phyloP scores from a whole-genome alignment of 441 rosid genomes.

The Hura crepitans region DNA sequence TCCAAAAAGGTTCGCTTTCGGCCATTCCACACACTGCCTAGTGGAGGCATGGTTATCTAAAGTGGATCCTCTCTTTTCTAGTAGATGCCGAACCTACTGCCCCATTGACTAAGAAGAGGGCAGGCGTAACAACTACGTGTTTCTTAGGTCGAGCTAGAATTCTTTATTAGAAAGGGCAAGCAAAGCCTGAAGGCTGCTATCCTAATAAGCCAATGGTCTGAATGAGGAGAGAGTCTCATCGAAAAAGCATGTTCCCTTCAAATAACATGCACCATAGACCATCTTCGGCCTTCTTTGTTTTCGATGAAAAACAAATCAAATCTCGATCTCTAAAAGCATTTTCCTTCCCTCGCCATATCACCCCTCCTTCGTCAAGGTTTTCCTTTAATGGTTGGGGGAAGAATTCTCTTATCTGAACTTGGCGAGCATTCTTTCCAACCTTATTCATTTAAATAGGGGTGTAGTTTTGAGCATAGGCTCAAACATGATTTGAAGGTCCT shows the following conservation, averaged over 20 bases:
- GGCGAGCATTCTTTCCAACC: too few species aligned
- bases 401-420: too few species aligned
- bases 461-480: too few species aligned
- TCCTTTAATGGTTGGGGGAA: neutral
- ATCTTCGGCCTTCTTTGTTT: neutral
- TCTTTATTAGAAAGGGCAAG: too few species aligned
- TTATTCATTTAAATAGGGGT: too few species aligned
- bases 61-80: neutral
- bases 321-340: neutral
- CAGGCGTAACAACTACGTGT: neutral
- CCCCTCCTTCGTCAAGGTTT: too few species aligned
- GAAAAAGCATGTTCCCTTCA: conserved; percentile 20
- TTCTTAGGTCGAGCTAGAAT: too few species aligned
- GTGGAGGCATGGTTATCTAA: too few species aligned
- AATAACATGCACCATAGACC: conserved; percentile 9
- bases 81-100: neutral
- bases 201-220: too few species aligned
- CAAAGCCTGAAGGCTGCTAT: too few species aligned
- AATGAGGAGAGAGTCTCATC: neutral
- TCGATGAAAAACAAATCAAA: neutral
- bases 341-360: too few species aligned
- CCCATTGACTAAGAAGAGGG: neutral
- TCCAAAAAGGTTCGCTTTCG: neutral
- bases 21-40: neutral
- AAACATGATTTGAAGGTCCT: too few species aligned